Evolutionary conservation across 1,284 basidiomycete species (phyloP), one percentile per base, ranked within the genome.

Genomic region (Boletellus deceptivus): DNA sequence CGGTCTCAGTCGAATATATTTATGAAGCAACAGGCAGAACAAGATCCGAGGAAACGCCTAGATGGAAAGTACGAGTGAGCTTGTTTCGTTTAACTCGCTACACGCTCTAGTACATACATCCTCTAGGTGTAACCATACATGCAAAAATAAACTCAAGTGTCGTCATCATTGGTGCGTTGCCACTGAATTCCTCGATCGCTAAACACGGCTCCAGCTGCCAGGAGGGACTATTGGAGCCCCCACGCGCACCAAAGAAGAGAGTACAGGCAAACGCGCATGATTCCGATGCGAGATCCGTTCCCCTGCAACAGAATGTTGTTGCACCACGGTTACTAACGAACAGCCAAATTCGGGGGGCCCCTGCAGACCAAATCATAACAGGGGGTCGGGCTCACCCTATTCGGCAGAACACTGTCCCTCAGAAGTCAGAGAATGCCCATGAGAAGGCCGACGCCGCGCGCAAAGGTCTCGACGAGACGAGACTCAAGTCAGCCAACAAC

Each of bases 51-150:
- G 52, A 65, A 60, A 48, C 65, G 79, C 6, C 60, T 73, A 0
- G 79, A 80, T 54, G 80, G 80, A 7, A 80, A 75, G 49, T 82
- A 73, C 53, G 69, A 75, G 87, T 87, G 59, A 58, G 73, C 50
- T 41, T 20, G 17, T 25, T 22, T 14, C 27, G 38, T 53, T 29
- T 34, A 10, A 36, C n/a, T 40, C 29, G 24, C 24, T n/a, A 18
- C 20, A 53, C 25, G 2, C 47, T 44, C 36, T 34, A 16, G 44
- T 6, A 25, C 48, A 44, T 10, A 16, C 33, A 34, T 40, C 45
- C 20, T 39, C n/a, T 46, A 90, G 88, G 51, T 91, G 89, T 60
- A 87, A 88, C 57, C 89, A 91, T 59, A 53, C 74, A n/a, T 91
- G 89, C 73, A 89, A 85, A 62, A 81, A 89, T 60, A 91, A 91